These are phyloP conservation scores for Metschnikowia lochheadii DNA, from an alignment of 805 yeast species.

Conservation along the genomic window DNA sequence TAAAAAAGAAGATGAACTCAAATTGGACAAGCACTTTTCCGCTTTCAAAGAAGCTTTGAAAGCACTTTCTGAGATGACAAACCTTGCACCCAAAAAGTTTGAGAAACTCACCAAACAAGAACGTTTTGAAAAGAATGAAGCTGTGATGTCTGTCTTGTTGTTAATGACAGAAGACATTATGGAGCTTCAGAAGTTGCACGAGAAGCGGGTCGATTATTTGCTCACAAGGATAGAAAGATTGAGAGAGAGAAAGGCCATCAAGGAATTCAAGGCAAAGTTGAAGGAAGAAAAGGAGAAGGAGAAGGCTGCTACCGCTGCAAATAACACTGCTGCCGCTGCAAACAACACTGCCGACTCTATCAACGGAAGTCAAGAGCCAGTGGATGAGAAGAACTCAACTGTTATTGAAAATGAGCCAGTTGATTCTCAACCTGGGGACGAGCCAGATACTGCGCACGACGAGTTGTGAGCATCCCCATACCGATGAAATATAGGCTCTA, in stretches of 20 bases:
- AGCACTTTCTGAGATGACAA: slow-evolving; percentile 23
- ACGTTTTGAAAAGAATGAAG: slow-evolving; percentile 24
- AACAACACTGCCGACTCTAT: background rate
- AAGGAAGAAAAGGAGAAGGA: slow-evolving; percentile 23
- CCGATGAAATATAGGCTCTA: background rate
- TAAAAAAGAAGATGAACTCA: slow-evolving; percentile 10
- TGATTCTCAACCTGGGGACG: background rate
- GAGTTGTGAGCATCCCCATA: background rate
- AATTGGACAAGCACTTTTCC: slow-evolving; percentile 25
- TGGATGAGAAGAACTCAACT: background rate
- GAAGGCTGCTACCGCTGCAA: slow-evolving; percentile 14
- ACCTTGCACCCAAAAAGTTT: slow-evolving; percentile 19
- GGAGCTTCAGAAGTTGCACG: slow-evolving; percentile 28
- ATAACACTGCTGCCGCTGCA: slow-evolving; percentile 8
- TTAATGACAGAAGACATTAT: slow-evolving; percentile 28
- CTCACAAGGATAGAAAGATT: slow-evolving; percentile 26
- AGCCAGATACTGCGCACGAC: slow-evolving; percentile 2
- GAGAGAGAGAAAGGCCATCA: slow-evolving; percentile 28
- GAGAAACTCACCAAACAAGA: slow-evolving; percentile 21
- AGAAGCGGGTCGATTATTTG: slow-evolving; percentile 26
- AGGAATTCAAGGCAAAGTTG: slow-evolving; percentile 30
- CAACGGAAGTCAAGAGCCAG: slow-evolving; percentile 1
- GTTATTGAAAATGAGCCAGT: slow-evolving; percentile 7
- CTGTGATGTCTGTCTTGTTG: slow-evolving; percentile 23
- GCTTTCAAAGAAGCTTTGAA: slow-evolving; percentile 27